Base-by-base conservation (phyloP, 495 filamentous ascomycete genomes). In the Penicillium bovifimosum region DNA sequence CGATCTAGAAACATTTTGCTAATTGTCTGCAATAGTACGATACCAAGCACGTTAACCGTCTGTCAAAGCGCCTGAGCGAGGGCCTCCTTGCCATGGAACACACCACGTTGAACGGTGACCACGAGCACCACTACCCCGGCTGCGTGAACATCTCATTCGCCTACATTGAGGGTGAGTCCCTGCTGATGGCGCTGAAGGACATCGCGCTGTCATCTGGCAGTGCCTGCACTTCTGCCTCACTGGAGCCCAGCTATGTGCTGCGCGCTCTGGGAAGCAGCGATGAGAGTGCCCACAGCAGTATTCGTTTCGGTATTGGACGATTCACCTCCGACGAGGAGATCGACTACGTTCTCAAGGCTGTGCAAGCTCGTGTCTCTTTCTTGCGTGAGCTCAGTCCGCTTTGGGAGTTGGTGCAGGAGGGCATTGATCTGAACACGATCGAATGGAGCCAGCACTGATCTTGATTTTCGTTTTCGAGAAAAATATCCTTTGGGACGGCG, bases 71-170 rank as follows among this genome's bases (percentile, higher is more conserved):
- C 26, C 75, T 98, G 36, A 72, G 87, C 10, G 83, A 86, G 17
- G 90, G 87, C 6, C 83, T 98, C 16, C 76, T 97, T 18, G 70
- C 87, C 6, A 80, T 98, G 69, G 93, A 97, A 66, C 93, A 97
- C 72, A 96, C 93, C 4, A 77, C 75, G 17, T 87, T 92, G 61
- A 98, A 98, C 65, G 93, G 93, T 44, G 89, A 92, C 67, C 80
- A 85, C 0, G 67, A 85, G 5, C 78, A 79, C 52, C 91, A 90
- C 72, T 98, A 97, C 70, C 90, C 95, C 10, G 93, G 93, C 58
- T 98, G 95, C 66, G 92, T 98, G 51, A 98, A 98, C 66, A 84
- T 98, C 36, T 98, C 93, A 5, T 98, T 98, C 61, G 93, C 93
- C 36, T 98, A 97, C 65, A 87, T 98, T 14, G 93, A 98, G 71